Evolutionary conservation across 805 yeast species (phyloP).

Genomic region (Kluyveromyces dobzhanskii): DNA sequence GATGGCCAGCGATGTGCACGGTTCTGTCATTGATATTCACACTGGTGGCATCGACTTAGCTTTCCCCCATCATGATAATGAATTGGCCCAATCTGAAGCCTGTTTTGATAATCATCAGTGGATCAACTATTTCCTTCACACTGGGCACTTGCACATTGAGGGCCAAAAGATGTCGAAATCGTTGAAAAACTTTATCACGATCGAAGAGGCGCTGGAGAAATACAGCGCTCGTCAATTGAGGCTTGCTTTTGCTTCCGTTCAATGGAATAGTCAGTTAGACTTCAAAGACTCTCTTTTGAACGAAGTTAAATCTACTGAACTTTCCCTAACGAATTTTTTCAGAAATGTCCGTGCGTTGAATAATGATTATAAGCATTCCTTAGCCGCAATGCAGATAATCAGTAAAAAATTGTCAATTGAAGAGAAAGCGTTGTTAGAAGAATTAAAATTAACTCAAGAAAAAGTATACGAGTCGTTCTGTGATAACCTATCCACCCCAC

Average conservation of each 20-base stretch:
- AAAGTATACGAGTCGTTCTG: conserved; percentile 72
- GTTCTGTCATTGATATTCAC: conserved; percentile 82
- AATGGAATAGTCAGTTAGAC: conserved; percentile 90
- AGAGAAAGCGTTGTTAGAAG: conserved; percentile 50
- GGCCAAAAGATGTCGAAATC: conserved; percentile 98
- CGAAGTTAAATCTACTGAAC: conserved; percentile 73
- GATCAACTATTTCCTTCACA: conserved; percentile 94
- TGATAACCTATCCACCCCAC: conserved; percentile 80
- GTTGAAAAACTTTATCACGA: conserved; percentile 89
- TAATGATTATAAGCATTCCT: conserved; percentile 49
- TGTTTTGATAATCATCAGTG: conserved; percentile 83
- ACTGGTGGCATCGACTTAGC: conserved; percentile 97
- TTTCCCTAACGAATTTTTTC: conserved; percentile 73
- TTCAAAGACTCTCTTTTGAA: conserved; percentile 73
- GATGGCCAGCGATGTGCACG: conserved; percentile 89
- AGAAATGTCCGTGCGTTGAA: conserved; percentile 76
- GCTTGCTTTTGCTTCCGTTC: conserved; percentile 80
- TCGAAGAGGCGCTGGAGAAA: conserved; percentile 72
- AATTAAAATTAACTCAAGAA: conserved; percentile 42
- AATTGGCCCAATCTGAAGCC: conserved; percentile 95
- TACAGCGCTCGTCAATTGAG: conserved; percentile 79
- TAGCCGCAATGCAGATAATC: conserved; percentile 41
- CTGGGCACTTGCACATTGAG: conserved; percentile 96
- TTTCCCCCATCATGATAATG: conserved; percentile 98
- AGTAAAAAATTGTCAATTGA: conserved; percentile 50